A percentile compares a stretch with the other conserved stretches of the same genome.
phyloP scores from a whole-genome alignment of 257 asterid genomes.

The Datura wrightii region DNA sequence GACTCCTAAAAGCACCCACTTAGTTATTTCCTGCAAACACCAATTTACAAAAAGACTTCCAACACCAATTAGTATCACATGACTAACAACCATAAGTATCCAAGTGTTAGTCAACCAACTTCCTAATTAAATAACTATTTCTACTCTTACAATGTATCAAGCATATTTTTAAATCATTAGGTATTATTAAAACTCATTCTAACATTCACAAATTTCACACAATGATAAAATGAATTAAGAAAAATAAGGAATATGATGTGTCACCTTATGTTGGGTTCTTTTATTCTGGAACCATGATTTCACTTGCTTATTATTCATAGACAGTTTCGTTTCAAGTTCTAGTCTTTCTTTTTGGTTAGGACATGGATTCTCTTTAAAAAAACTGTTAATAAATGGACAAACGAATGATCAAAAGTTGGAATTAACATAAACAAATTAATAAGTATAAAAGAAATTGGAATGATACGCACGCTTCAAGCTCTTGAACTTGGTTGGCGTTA shows the following conservation, averaged over 20 bases:
- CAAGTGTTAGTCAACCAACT: too few relatives aligned
- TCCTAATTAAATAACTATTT: too few relatives aligned
- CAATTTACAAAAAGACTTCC: too few relatives aligned
- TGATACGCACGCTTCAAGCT: neutral
- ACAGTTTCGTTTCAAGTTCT: slow-evolving; percentile 66
- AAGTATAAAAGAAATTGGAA: neutral
- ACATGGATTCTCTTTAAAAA: slow-evolving; percentile 83
- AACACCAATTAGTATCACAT: too few relatives aligned
- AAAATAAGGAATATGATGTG: neutral
- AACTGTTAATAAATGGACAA: slow-evolving; percentile 24
- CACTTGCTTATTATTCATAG: slow-evolving; percentile 72
- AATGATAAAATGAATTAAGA: neutral
- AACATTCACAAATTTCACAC: neutral
- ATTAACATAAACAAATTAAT: neutral
- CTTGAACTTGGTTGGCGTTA: neutral
- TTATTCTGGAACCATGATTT: slow-evolving; percentile 91
- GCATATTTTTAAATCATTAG: too few relatives aligned
- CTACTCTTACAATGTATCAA: too few relatives aligned
- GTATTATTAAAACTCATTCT: too few relatives aligned
- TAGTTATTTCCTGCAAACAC: too few relatives aligned
- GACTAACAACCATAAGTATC: too few relatives aligned
- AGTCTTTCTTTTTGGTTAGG: slow-evolving; percentile 80
- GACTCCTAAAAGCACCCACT: too few relatives aligned
- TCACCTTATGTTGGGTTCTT: slow-evolving; percentile 88
- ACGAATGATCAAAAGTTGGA: neutral